These are phyloP conservation scores for Bruguiera gymnorhiza DNA, from an alignment of 345 rosid genomes.

Conservation along the genomic window DNA sequence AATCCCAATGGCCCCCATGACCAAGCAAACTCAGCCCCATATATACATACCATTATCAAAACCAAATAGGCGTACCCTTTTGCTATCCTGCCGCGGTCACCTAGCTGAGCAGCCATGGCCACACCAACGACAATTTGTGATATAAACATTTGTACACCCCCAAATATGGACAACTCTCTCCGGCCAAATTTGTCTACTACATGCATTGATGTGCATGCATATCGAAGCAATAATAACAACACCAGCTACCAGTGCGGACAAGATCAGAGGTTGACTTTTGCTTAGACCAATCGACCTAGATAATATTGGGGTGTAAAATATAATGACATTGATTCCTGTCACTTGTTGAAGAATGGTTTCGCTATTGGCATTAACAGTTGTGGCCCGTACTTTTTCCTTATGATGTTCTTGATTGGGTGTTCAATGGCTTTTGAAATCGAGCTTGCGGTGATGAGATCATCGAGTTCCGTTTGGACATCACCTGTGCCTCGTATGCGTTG, in stretches of 20 bases:
- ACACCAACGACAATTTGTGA: slow-evolving; percentile 52
- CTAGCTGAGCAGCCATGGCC: slow-evolving; percentile 39
- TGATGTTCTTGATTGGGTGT: slow-evolving; percentile 41
- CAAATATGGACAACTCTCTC: slow-evolving; percentile 41
- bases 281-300: slow-evolving; percentile 67
- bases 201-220: slow-evolving; percentile 45
- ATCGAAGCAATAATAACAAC: slow-evolving; percentile 42
- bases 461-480: slow-evolving; percentile 50
- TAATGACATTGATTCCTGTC: slow-evolving; percentile 68
- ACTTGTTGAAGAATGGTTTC: slow-evolving; percentile 74
- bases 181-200: slow-evolving; percentile 59
- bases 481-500: slow-evolving; percentile 54
- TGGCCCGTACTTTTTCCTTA: slow-evolving; percentile 50
- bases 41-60: slow-evolving; percentile 33
- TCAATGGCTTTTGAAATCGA: slow-evolving; percentile 23
- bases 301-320: slow-evolving; percentile 67
- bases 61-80: slow-evolving; percentile 34
- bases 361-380: slow-evolving; percentile 66
- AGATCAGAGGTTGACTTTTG: slow-evolving; percentile 47
- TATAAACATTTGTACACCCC: slow-evolving; percentile 61
- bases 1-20: slow-evolving; percentile 60
- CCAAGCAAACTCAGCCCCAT: slow-evolving; percentile 43
- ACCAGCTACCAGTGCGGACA: slow-evolving; percentile 53
- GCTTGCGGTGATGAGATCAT: slow-evolving; percentile 57
- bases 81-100: slow-evolving; percentile 47